Conservation (phyloP, 495 filamentous ascomycete species). For the Penicillium ochrochloron region DNA sequence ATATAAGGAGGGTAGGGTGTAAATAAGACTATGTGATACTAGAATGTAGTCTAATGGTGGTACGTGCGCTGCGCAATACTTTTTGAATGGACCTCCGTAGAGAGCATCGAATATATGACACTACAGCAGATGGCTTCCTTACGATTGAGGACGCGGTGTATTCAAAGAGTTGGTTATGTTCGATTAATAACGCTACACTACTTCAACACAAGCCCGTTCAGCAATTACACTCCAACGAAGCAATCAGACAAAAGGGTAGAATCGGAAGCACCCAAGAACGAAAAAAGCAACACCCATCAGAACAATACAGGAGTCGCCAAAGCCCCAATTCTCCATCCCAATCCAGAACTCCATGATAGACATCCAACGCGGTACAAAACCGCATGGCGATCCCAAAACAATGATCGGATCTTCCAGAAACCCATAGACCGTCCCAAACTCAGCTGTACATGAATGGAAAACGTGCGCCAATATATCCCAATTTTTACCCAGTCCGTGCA, state of each 20-base stretch:
- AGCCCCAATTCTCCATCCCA: constrained; percentile 26
- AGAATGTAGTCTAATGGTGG: neutral
- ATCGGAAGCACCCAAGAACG: constrained; percentile 3
- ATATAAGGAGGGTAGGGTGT: neutral
- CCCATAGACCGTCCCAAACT: constrained; percentile 31
- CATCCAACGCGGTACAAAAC: constrained; percentile 13
- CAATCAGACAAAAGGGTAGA: constrained; percentile 3
- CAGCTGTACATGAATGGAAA: constrained; percentile 42
- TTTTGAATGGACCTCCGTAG: neutral
- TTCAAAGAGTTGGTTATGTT: constrained; percentile 27
- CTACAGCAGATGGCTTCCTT: neutral
- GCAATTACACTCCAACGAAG: constrained; percentile 17
- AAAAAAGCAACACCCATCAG: constrained; percentile 17
- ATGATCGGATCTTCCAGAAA: constrained; percentile 35
- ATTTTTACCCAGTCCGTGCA: constrained; percentile 15
- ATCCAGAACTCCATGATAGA: constrained; percentile 33
- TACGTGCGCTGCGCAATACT: neutral
- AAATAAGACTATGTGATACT: no score
- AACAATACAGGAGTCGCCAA: constrained; percentile 28
- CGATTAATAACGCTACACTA: constrained; percentile 36
- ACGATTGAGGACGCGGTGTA: neutral
- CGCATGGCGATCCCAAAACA: constrained; percentile 28
- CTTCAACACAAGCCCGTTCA: constrained; percentile 13
- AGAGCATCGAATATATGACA: neutral
- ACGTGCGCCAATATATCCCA: constrained; percentile 28